Evolutionary conservation across 2,329 filamentous ascomycete species (phyloP), one percentile per base, ranked within the genome.

Genomic region (Xylariaceae sp.): DNA sequence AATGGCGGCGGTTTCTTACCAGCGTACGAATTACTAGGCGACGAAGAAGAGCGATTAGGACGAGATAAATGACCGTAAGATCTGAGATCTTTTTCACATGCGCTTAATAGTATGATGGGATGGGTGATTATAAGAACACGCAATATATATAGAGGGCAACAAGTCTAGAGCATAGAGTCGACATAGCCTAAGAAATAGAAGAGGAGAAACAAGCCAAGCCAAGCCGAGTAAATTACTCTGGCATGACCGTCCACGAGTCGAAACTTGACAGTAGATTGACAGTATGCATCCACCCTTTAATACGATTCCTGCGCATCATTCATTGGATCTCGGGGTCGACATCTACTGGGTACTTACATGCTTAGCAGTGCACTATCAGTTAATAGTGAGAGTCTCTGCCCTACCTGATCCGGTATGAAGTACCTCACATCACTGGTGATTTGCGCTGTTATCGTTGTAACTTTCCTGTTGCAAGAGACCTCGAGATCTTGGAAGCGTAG

Each of bases 11-110:
- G 73, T 55, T 93, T 88, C 70, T 77, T 83, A 54, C 90, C 90
- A 1, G 90, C 90, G 0, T 92, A 92, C 71, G 88, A 90, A 71
- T 75, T 94, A 66, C 79, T 82, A 55, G 83, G 86, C 61, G 91
- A 95, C 72, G 78, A 87, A 45, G 88, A 90, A 69, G 91, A 96
- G 76, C 82, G 91, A 56, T 74, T 94, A 56, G 91, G 91, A 0
- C 82, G 91, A 62, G 86, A 89, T 73, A 80, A 73, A 71, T 81
- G 50, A 62, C 17, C 9, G 6, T 15, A 7, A 30, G 9, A 47
- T n/a, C n/a, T 30, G 17, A 56, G 44, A 37, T 15, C 34, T 17
- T 58, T 57, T 11, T 13, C 4, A 8, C 37, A 42, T 30, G 23
- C 4, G 8, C 11, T 42, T 42, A 42, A 42, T 42, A 42, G 37